phyloP scores from a whole-genome alignment of 2,329 filamentous ascomycete genomes.

The Trichoderma harzianum region DNA sequence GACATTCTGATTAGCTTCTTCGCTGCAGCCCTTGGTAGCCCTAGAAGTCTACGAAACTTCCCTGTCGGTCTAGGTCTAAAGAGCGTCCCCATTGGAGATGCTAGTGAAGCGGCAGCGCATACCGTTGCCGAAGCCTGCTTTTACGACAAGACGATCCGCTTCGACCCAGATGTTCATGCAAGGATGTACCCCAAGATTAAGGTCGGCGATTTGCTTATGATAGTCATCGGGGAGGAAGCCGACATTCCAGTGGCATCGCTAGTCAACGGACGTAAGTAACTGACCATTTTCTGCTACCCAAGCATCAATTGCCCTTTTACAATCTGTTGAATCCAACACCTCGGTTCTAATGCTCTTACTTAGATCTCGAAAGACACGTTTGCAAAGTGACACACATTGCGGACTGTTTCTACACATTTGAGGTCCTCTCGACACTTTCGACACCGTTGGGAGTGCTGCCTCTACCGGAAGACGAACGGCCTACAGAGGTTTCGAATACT shows the following conservation, averaged over 20 bases:
- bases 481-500: conserved; percentile 10
- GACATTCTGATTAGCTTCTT: conserved; percentile 83
- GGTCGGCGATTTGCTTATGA: not conserved
- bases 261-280: conserved; percentile 2
- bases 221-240: not conserved
- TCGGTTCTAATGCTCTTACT: not conserved
- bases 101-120: not conserved
- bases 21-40: conserved; percentile 53
- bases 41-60: conserved; percentile 40
- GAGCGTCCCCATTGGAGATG: conserved; percentile 23
- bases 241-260: not conserved
- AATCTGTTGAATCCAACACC: not conserved
- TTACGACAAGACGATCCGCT: not conserved
- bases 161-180: not conserved
- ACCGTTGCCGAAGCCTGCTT: conserved; percentile 8
- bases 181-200: not conserved
- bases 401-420: not conserved
- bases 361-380: conserved; percentile 10
- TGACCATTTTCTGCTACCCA: not conserved
- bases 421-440: not conserved
- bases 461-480: not conserved
- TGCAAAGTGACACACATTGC: not conserved
- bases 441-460: not conserved
- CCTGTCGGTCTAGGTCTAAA: conserved; percentile 42
- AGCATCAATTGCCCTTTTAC: not conserved